Percentiles rank a stretch among this genome's conserved stretches.
These are phyloP conservation scores for Trametes cinnabarina DNA, from an alignment of 768 basidiomycete genomes.

Conservation along the genomic window DNA sequence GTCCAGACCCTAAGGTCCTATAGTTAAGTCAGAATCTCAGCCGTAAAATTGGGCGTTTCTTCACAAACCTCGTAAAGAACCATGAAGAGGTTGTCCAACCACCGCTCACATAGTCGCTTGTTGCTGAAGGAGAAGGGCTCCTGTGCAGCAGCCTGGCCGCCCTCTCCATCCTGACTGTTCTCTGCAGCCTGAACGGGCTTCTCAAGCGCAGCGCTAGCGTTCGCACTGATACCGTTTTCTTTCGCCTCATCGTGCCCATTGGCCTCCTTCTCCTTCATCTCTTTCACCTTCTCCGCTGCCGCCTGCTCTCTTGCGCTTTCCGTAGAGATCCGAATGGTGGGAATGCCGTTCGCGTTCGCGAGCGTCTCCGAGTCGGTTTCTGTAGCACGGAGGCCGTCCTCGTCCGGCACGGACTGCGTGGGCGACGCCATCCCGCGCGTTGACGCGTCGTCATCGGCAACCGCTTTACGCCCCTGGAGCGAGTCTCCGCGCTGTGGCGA, in stretches of 20 bases:
- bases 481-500: slow-evolving; percentile 21
- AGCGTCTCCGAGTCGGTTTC: slow-evolving; percentile 28
- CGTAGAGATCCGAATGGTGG: slow-evolving; percentile 57
- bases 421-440: slow-evolving; percentile 58
- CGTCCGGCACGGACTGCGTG: slow-evolving; percentile 25
- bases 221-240: slow-evolving; percentile 28
- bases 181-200: slow-evolving; percentile 45
- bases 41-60: not conserved
- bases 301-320: slow-evolving; percentile 48
- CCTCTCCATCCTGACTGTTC: slow-evolving; percentile 28
- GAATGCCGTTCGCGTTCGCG: slow-evolving; percentile 37
- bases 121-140: slow-evolving; percentile 91
- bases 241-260: slow-evolving; percentile 48
- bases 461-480: slow-evolving; percentile 23
- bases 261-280: slow-evolving; percentile 38
- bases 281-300: slow-evolving; percentile 11
- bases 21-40: not conserved
- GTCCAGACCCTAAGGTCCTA: slow-evolving; percentile 98
- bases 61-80: slow-evolving; percentile 86
- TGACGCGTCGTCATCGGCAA: slow-evolving; percentile 68
- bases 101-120: slow-evolving; percentile 94
- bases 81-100: slow-evolving; percentile 99
- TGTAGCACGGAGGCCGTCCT: slow-evolving; percentile 12
- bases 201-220: slow-evolving; percentile 34
- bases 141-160: slow-evolving; percentile 27